Conservation (phyloP, 805 yeast genomes). For the Metschnikowia noctiluminum region DNA sequence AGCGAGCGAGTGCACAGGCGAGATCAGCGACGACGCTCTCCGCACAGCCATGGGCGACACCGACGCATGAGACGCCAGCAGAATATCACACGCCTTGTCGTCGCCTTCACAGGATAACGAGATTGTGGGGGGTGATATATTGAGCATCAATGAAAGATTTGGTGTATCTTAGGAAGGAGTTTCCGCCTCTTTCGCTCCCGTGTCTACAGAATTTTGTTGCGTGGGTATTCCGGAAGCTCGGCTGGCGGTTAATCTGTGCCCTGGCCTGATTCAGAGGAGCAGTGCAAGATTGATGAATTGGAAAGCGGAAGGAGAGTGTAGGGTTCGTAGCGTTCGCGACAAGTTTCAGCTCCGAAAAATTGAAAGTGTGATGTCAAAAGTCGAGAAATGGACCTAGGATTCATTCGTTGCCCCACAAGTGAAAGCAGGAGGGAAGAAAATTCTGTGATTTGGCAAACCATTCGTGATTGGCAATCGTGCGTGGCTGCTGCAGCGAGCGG, state of each 20-base stretch:
- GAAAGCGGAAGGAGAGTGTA: too few species aligned
- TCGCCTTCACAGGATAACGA: constrained; percentile 13
- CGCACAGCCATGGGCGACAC: background rate
- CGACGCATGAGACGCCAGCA: constrained; percentile 4
- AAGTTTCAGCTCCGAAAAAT: background rate
- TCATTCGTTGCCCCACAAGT: background rate
- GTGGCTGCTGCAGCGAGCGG: constrained; percentile 7
- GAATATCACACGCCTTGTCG: background rate
- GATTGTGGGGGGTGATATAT: constrained; percentile 15
- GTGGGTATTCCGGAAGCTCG: too few species aligned
- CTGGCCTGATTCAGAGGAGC: too few species aligned
- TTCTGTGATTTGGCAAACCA: background rate
- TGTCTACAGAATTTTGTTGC: background rate
- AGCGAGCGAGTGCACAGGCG: constrained; percentile 1
- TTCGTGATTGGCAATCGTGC: constrained; percentile 5
- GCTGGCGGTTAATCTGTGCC: too few species aligned
- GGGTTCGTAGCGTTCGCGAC: background rate
- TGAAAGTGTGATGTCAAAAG: background rate
- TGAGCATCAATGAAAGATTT: constrained; percentile 8
- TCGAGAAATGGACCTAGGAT: background rate
- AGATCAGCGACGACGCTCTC: background rate
- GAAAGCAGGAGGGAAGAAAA: background rate
- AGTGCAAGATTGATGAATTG: too few species aligned
- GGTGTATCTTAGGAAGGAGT: too few species aligned
- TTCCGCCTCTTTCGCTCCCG: background rate